phyloP scores from a whole-genome alignment of 192 early-diverging fungal genomes.

The Allomyces macrogynus region DNA sequence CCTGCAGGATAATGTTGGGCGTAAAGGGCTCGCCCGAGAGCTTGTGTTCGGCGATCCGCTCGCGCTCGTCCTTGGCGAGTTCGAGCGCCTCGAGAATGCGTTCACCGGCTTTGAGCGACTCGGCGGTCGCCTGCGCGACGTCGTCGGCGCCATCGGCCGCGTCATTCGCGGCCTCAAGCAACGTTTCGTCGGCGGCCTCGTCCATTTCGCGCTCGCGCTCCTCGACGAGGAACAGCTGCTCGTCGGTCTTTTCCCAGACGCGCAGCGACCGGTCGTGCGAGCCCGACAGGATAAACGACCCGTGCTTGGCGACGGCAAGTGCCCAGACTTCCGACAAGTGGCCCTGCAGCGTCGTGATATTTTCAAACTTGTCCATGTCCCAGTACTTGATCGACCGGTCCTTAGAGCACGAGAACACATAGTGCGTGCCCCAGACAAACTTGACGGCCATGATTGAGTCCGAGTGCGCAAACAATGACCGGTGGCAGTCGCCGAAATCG shows the following conservation, averaged over 20 bases:
- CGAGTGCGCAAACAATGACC: conserved; percentile 79
- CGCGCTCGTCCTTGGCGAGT: conserved; percentile 62
- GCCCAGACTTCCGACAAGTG: conserved; percentile 91
- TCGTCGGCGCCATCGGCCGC: conserved; percentile 28
- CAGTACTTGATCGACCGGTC: conserved; percentile 83
- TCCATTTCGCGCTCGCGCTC: conserved; percentile 89
- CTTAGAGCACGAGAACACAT: conserved; percentile 81
- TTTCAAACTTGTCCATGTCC: conserved; percentile 94
- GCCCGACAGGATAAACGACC: conserved; percentile 65
- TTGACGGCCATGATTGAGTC: conserved; percentile 71
- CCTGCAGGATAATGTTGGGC: conserved; percentile 39
- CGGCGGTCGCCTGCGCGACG: conserved; percentile 62
- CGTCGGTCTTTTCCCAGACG: conserved; percentile 91
- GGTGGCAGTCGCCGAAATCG: conserved; percentile 98
- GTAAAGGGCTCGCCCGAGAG: not conserved
- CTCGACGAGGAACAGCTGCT: conserved; percentile 86
- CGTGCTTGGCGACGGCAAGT: conserved; percentile 71
- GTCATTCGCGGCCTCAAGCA: conserved; percentile 29
- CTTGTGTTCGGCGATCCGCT: conserved; percentile 9
- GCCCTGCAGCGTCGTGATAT: conserved; percentile 78
- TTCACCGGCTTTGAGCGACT: conserved; percentile 92
- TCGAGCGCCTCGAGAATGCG: conserved; percentile 81
- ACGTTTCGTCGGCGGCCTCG: conserved; percentile 60
- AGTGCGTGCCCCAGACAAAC: conserved; percentile 89
- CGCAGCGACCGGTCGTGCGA: conserved; percentile 89